A percentile compares a stretch with the other conserved stretches of the same genome.
These are phyloP conservation scores for Phialocephala sp. DNA, from an alignment of 2,329 filamentous ascomycete species.

Conservation along the genomic window DNA sequence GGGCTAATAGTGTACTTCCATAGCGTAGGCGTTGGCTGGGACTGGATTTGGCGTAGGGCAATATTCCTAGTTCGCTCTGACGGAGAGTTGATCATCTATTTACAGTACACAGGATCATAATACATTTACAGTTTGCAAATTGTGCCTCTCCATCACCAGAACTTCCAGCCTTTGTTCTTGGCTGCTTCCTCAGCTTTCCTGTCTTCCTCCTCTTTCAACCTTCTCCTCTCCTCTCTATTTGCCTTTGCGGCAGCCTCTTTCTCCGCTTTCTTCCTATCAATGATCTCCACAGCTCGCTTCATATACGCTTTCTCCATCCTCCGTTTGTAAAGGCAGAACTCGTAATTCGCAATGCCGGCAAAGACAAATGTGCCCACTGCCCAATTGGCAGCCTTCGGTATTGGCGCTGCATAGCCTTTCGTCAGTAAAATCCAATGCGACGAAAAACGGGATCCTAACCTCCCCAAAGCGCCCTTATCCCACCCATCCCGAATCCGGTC, in stretches of 20 bases:
- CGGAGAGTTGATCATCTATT: background rate
- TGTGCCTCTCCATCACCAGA: conserved; percentile 36
- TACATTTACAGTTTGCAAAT: background rate
- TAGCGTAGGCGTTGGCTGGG: background rate
- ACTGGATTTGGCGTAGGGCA: background rate
- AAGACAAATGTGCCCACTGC: conserved; percentile 79
- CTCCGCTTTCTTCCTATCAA: conserved; percentile 74
- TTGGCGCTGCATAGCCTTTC: conserved; percentile 52
- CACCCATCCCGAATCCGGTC: conserved; percentile 76
- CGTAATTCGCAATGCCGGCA: conserved; percentile 74
- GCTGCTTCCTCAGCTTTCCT: conserved; percentile 35
- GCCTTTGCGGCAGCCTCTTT: conserved; percentile 55
- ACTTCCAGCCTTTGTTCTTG: conserved; percentile 40
- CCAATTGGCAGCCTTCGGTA: conserved; percentile 79
- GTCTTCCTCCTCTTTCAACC: conserved; percentile 51
- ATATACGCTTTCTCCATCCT: conserved; percentile 80
- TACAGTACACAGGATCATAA: conserved; percentile 5
- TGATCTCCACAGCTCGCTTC: conserved; percentile 82
- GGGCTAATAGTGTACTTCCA: background rate
- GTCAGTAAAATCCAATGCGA: conserved; percentile 11
- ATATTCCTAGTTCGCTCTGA: background rate
- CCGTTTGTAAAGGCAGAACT: conserved; percentile 81
- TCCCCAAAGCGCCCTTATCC: conserved; percentile 74
- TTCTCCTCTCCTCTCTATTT: conserved; percentile 49
- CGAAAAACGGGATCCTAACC: conserved; percentile 56